These are phyloP conservation scores for Geotrichum australiense DNA, from an alignment of 1,139 yeast species.

Conservation along the genomic window DNA sequence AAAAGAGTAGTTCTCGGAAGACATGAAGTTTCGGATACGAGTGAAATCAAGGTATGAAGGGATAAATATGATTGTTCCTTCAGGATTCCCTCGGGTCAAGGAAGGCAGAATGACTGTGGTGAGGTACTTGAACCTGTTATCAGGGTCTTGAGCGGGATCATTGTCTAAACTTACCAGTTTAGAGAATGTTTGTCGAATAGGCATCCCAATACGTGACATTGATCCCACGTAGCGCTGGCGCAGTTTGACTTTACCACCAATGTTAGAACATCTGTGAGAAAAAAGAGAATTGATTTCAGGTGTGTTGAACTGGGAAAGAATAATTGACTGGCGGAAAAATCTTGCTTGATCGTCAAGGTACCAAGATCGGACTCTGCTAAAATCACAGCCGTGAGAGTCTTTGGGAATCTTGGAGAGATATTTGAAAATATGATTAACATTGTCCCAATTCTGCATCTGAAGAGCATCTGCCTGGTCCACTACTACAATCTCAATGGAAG, in stretches of 20 bases:
- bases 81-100: conserved; percentile 50
- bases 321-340: conserved; percentile 66
- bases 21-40: conserved; percentile 65
- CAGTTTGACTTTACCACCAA: conserved; percentile 55
- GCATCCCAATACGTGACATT: conserved; percentile 44
- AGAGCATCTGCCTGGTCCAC: conserved; percentile 82
- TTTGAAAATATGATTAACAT: conserved; percentile 58
- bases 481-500: conserved; percentile 76
- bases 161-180: conserved; percentile 27
- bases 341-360: conserved; percentile 77
- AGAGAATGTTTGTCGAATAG: conserved; percentile 65
- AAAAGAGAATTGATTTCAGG: conserved; percentile 72
- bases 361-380: conserved; percentile 89
- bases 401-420: conserved; percentile 72
- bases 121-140: conserved; percentile 72
- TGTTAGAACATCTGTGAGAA: conserved; percentile 51
- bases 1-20: conserved; percentile 46
- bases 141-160: conserved; percentile 54
- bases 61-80: conserved; percentile 72
- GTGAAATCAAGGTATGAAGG: conserved; percentile 86
- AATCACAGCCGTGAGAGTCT: conserved; percentile 78
- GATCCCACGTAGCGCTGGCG: conserved; percentile 31
- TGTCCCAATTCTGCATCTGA: conserved; percentile 93
- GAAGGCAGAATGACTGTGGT: conserved; percentile 68
- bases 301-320: conserved; percentile 65